These are phyloP conservation scores for Fusarium sp. DNA, from an alignment of 2,329 filamentous ascomycete genomes.

Conservation along the genomic window DNA sequence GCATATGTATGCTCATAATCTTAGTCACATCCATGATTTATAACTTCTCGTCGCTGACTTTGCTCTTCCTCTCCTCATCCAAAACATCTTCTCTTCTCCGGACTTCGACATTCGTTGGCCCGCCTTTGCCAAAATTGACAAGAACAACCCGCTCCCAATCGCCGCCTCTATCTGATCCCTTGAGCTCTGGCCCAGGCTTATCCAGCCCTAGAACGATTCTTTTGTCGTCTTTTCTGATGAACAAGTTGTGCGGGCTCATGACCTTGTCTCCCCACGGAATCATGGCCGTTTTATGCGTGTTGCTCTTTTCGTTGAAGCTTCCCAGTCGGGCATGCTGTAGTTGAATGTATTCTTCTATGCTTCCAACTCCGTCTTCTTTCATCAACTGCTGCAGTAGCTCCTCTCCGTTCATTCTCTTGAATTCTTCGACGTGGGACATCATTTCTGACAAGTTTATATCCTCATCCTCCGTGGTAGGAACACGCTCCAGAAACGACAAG, in stretches of 20 bases:
- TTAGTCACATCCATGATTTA: slow-evolving; percentile 20
- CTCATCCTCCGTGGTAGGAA: slow-evolving; percentile 54
- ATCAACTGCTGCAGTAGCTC: too few species aligned
- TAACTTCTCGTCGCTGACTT: slow-evolving; percentile 40
- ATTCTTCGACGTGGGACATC: too few species aligned
- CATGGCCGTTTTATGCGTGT: slow-evolving; percentile 52
- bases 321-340: too few species aligned
- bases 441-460: too few species aligned
- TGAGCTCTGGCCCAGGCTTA: slow-evolving; percentile 65
- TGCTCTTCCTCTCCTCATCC: slow-evolving; percentile 53
- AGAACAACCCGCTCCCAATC: slow-evolving; percentile 68
- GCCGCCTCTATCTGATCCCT: slow-evolving; percentile 58
- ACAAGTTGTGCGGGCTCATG: slow-evolving; percentile 64
- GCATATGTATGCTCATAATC: not conserved
- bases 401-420: too few species aligned
- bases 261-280: slow-evolving; percentile 69
- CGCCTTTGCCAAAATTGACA: slow-evolving; percentile 61
- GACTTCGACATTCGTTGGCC: slow-evolving; percentile 64
- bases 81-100: slow-evolving; percentile 59
- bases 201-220: slow-evolving; percentile 65
- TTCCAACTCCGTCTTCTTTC: too few species aligned
- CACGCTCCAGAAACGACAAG: slow-evolving; percentile 59
- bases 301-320: slow-evolving; percentile 41
- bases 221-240: slow-evolving; percentile 55
- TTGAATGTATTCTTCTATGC: too few species aligned